Evolutionary conservation across 768 basidiomycete species (phyloP), one percentile per base, ranked within the genome.

Genomic region (Gelatoporia subvermispora): DNA sequence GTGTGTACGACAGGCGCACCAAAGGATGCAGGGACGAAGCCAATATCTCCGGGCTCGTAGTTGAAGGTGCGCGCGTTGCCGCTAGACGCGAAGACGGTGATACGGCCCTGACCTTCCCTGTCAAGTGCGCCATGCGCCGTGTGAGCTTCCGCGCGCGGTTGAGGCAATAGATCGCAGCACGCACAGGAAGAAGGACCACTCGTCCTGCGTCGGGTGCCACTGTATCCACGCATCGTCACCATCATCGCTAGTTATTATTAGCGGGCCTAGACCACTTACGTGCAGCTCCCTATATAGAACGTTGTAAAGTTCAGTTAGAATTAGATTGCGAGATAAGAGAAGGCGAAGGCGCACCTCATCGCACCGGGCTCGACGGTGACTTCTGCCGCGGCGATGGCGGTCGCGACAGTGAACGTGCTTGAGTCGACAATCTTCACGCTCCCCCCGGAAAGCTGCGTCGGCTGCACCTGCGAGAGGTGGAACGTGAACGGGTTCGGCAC

Each of bases 201-300:
- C 81, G 46, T 78, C 75, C 60, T 78, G 67, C 11, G 76, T 82
- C 4, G 83, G 82, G 57, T 84, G 83, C 83, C 83, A 84, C 77
- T 82, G 47, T 8, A 45, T 25, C 34, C 7, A 40, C 18, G n/a
- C n/a, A n/a, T n/a, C 39, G 47, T 55, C 51, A 57, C 45, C 11
- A 31, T 31, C 28, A 13, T 31, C 28, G 18, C 17, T 23, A 15
- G 9, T 8, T 25, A 22, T 25, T 42, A 8, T 21, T 20, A 42
- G 24, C 7, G 8, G 16, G 3, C 24, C 17, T 24, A 18, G 39
- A 41, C n/a, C 16, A 31, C n/a, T 43, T 4, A 31, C 31, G 60
- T 46, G 11, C 23, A 22, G 43, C 3, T 31, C 28, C 28, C 28
- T 31, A 8, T 13, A 4, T 21, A 4, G 16, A 37, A 15, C 17